phyloP scores from a whole-genome alignment of 148 eudicot species.

The Silene uniflora region DNA sequence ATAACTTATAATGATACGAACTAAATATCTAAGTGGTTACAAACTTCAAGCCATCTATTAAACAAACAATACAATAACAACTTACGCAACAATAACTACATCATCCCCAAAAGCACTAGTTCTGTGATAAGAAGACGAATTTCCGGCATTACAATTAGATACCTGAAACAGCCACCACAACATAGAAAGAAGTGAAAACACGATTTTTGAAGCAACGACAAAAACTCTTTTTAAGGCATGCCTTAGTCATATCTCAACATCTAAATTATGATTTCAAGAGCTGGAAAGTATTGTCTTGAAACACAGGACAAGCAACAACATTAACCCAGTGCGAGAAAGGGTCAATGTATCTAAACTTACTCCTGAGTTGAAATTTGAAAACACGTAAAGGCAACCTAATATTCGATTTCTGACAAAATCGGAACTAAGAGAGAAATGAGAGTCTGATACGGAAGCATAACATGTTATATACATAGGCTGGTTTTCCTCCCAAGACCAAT shows the following conservation, averaged over 20 bases:
- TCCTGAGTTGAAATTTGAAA: too few relatives aligned
- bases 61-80: conserved; percentile 12
- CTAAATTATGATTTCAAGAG: too few relatives aligned
- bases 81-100: conserved; percentile 98
- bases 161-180: conserved; percentile 41
- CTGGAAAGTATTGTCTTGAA: too few relatives aligned
- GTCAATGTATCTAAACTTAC: too few relatives aligned
- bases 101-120: conserved; percentile 73
- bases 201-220: not conserved
- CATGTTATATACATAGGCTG: not conserved
- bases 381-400: not conserved
- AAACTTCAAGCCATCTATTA: not conserved
- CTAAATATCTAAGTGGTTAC: not conserved
- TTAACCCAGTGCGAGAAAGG: not conserved
- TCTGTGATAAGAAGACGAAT: conserved; percentile 72
- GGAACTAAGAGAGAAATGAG: not conserved
- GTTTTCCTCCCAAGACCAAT: not conserved
- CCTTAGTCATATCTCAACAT: not conserved
- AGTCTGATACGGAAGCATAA: too few relatives aligned
- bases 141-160: conserved; percentile 72
- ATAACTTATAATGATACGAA: conserved; percentile 3
- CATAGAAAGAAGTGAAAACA: not conserved
- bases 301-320: not conserved
- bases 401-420: not conserved
- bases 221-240: not conserved